These are phyloP conservation scores for Neonectria punicea DNA, from an alignment of 2,329 filamentous ascomycete genomes.

Conservation along the genomic window DNA sequence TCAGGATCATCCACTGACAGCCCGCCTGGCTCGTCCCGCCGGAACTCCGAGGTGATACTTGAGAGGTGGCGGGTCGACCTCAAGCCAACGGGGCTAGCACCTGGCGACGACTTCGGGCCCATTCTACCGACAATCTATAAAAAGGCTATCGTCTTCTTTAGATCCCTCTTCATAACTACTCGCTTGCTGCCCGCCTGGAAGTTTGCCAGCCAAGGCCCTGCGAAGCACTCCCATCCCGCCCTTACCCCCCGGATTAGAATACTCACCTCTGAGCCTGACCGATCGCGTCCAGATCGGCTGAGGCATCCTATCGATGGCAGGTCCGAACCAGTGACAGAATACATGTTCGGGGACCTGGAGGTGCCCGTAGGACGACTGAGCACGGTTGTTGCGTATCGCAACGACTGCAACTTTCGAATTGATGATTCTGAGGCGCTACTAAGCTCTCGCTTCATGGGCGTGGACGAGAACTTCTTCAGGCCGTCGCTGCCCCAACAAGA, in stretches of 20 bases:
- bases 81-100: constrained; percentile 62
- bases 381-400: constrained; percentile 84
- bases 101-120: constrained; percentile 67
- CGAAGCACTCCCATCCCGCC: constrained; percentile 74
- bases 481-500: constrained; percentile 75
- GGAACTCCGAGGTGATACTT: constrained; percentile 79
- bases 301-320: constrained; percentile 52
- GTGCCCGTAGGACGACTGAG: constrained; percentile 87
- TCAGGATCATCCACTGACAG: constrained; percentile 65
- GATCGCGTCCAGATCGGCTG: constrained; percentile 73
- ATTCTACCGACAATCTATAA: constrained; percentile 92
- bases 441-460: constrained; percentile 92
- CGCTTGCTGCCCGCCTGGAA: constrained; percentile 89
- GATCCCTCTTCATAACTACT: constrained; percentile 84
- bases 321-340: constrained; percentile 69
- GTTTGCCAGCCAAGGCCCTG: constrained; percentile 77
- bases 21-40: constrained; percentile 53
- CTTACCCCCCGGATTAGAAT: constrained; percentile 86
- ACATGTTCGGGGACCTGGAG: constrained; percentile 84
- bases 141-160: constrained; percentile 93
- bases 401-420: constrained; percentile 88
- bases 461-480: constrained; percentile 87
- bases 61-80: constrained; percentile 93
- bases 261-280: constrained; percentile 66
- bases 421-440: constrained; percentile 91